Base-by-base conservation (phyloP, 1,139 yeast genomes). In the Wickerhamomyces sp. region DNA sequence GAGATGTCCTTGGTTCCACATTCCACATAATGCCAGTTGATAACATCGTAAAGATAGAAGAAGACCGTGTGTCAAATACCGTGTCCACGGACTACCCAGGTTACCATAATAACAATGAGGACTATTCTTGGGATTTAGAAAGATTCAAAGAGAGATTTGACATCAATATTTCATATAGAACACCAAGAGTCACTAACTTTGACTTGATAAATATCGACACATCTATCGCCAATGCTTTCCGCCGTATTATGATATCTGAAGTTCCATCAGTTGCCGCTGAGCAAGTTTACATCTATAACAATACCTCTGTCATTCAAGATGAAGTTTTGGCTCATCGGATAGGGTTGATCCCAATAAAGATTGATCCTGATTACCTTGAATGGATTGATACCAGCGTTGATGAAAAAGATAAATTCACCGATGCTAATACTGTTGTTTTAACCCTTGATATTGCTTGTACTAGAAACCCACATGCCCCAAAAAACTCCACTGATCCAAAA, bases 211-310 rank as follows among this genome's bases (percentile, higher is more conserved):
- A 87, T 49, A 66, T 89, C 33, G 98, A 91, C 58, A 85, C 97
- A 3, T 85, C 97, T 12, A 69, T 91, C 39, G 91, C 97, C 33
- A 91, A 91, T 66, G 97, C 98, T 0, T 88, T 91, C 64, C 84
- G 98, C 57, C 83, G 98, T 57, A 85, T 91, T 49, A 89, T 91
- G 96, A 79, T 91, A 43, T 77, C 96, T 1, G 98, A 91, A 59
- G 95, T 91, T 23, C 98, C 98, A 15, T 75, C 93, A 4, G 94
- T 91, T 31, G 98, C 98, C 8, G 85, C 95, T 20, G 98, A 91
- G 60, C 76, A 84, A 43, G 87, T 91, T 21, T 89, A 83, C 58
- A 73, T 91, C 45, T 84, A 83, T 66, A 89, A 87, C 72, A 91
- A 91, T 64, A 91, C 98, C 2, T 85, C 96, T 4, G 96, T 91